phyloP scores from a whole-genome alignment of 768 basidiomycete genomes.

The Fistulinella prunicolor region DNA sequence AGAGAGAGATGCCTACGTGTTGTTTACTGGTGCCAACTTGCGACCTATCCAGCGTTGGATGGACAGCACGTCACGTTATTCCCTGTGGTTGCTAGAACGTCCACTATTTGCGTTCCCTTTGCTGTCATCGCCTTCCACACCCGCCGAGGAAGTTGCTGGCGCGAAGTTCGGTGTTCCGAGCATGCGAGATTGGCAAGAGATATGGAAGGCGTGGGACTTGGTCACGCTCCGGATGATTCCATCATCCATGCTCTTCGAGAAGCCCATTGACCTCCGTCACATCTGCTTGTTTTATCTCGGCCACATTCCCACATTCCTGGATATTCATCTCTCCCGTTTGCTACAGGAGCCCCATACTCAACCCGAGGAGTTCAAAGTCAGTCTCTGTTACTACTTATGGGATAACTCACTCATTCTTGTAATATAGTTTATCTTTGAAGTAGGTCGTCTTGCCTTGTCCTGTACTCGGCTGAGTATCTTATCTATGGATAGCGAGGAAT shows the following conservation, averaged over 20 bases:
- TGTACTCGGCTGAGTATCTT: conserved; percentile 4
- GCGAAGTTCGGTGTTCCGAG: conserved; percentile 63
- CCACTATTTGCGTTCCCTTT: conserved; percentile 77
- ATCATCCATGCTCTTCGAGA: conserved; percentile 76
- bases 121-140: conserved; percentile 38
- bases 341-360: conserved; percentile 78
- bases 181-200: conserved; percentile 70
- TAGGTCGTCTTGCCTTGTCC: conserved; percentile 24
- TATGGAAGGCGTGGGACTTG: conserved; percentile 91
- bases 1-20: conserved; percentile 56
- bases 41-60: conserved; percentile 85
- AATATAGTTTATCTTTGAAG: conserved; percentile 71
- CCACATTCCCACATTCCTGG: conserved; percentile 90
- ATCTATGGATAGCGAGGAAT: conserved; percentile 72
- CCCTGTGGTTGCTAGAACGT: conserved; percentile 89
- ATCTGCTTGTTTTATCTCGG: conserved; percentile 97
- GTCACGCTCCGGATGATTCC: conserved; percentile 87
- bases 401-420: conserved; percentile 3
- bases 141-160: conserved; percentile 19
- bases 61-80: conserved; percentile 67
- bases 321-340: conserved; percentile 80
- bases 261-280: conserved; percentile 91
- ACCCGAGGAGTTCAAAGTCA: conserved; percentile 75
- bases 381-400: conserved; percentile 10
- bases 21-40: conserved; percentile 77